Evolutionary conservation across 768 basidiomycete genomes (phyloP).

Genomic region (Macrocybe gigantea): DNA sequence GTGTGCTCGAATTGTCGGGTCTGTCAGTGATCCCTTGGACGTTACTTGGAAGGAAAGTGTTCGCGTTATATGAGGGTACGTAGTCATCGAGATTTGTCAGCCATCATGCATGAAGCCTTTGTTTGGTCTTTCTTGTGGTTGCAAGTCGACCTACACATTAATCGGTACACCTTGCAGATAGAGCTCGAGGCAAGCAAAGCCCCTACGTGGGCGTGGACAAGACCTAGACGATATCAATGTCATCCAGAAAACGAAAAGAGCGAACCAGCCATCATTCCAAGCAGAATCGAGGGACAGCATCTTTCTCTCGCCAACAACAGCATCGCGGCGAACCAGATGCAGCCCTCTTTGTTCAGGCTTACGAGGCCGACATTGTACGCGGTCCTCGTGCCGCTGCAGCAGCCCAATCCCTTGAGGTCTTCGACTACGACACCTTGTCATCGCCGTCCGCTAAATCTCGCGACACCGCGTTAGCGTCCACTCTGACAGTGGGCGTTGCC

Average conservation of each 20-base stretch:
- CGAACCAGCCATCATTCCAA: not conserved
- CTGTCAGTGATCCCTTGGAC: no score
- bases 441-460: not conserved
- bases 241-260: constrained; percentile 3
- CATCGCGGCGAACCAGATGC: constrained; percentile 15
- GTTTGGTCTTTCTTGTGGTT: no score
- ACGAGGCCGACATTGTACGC: constrained; percentile 70
- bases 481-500: constrained; percentile 22
- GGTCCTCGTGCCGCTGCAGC: constrained; percentile 39
- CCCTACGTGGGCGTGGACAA: not conserved
- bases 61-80: no score
- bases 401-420: constrained; percentile 30
- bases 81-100: no score
- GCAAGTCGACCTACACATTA: no score
- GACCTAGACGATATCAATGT: not conserved
- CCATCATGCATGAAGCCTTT: no score
- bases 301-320: not conserved
- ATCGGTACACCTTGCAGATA: no score
- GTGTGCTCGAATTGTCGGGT: no score
- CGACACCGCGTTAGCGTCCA: not conserved
- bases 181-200: not conserved
- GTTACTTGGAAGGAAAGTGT: no score
- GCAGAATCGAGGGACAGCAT: not conserved
- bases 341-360: constrained; percentile 53
- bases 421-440: constrained; percentile 10